These are phyloP conservation scores for Lunularia cruciata DNA, from an alignment of 225 moss, liverwort and hornwort genomes.

Conservation along the genomic window DNA sequence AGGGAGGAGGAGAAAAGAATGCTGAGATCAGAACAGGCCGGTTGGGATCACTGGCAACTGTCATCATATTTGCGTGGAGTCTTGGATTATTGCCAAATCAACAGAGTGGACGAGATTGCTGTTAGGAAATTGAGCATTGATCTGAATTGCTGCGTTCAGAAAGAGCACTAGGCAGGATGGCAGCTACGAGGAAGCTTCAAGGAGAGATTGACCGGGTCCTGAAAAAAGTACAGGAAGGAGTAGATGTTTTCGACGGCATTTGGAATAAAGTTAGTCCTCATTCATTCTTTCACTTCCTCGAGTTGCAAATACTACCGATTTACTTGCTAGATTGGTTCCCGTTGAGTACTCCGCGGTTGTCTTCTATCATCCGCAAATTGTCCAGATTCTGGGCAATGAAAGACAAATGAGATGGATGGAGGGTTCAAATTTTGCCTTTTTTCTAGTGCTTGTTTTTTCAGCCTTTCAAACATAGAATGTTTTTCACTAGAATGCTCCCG, in stretches of 20 bases:
- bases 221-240: conserved; percentile 38
- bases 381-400: no score
- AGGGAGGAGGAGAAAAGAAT: conserved; percentile 10
- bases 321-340: no score
- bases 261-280: conserved; percentile 31
- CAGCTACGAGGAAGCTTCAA: conserved; percentile 35
- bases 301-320: no score
- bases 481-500: no score
- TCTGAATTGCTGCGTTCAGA: not conserved
- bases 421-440: no score
- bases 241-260: conserved; percentile 36
- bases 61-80: not conserved
- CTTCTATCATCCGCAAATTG: no score
- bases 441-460: no score
- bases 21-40: conserved; percentile 14
- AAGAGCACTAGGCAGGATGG: conserved; percentile 22
- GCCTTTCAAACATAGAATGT: no score
- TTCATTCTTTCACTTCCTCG: not conserved
- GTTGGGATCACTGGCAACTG: conserved; percentile 7
- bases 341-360: no score
- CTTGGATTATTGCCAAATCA: not conserved
- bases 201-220: conserved; percentile 35
- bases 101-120: not conserved
- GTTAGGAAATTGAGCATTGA: not conserved
- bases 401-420: no score